Conservation (phyloP, 805 yeast species). For the Huiozyma sinensis region DNA sequence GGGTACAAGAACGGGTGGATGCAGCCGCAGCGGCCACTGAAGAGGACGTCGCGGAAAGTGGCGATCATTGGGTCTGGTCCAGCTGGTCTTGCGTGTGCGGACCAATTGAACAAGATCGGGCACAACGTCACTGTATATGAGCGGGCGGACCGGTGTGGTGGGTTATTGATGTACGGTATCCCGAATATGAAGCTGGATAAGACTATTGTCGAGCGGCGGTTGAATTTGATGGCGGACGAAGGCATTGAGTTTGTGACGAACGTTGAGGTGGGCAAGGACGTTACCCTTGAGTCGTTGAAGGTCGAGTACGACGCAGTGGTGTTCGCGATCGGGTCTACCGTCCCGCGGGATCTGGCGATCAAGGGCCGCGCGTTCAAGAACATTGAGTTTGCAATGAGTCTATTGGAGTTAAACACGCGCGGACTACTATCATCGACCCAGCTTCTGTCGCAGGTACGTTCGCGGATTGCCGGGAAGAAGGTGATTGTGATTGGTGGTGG, state of each 20-base stretch:
- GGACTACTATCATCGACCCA: conserved; percentile 67
- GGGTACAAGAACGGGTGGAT: conserved; percentile 98
- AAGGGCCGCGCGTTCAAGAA: conserved; percentile 88
- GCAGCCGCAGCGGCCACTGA: conserved; percentile 64
- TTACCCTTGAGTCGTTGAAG: conserved; percentile 60
- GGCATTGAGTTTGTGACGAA: conserved; percentile 73
- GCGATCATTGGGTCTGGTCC: conserved; percentile 96
- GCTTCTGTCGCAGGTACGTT: conserved; percentile 57
- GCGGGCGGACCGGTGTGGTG: conserved; percentile 93
- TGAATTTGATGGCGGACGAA: conserved; percentile 81
- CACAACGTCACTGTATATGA: conserved; percentile 87
- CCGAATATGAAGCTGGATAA: conserved; percentile 98
- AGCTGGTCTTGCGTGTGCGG: conserved; percentile 93
- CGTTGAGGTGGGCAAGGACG: conserved; percentile 76
- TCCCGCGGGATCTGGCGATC: conserved; percentile 88
- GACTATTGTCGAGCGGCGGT: conserved; percentile 83
- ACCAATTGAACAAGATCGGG: conserved; percentile 93
- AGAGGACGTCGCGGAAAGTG: conserved; percentile 74
- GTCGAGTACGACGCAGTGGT: conserved; percentile 69
- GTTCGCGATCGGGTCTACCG: conserved; percentile 88
- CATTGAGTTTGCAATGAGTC: conserved; percentile 90
- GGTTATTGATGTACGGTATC: conserved; percentile 95
- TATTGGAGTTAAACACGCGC: conserved; percentile 79
- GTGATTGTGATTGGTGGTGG: conserved; percentile 99
- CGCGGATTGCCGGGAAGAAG: conserved; percentile 67